Conservation (phyloP, 805 yeast species). For the Teunomyces panamensis region DNA sequence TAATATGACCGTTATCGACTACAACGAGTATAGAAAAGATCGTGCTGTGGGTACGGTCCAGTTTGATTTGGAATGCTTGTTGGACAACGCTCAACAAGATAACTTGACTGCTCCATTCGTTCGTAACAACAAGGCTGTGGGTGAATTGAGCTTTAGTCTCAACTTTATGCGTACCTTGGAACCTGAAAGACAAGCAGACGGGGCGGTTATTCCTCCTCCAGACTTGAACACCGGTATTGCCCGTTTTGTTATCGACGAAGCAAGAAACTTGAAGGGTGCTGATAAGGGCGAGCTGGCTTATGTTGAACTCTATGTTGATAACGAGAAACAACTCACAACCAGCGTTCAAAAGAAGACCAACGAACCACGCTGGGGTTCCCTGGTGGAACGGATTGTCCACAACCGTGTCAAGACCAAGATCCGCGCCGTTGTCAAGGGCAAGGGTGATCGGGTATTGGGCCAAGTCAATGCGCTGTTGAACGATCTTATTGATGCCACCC, state of each 20-base stretch:
- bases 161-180: constrained; percentile 74
- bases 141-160: constrained; percentile 66
- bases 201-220: constrained; percentile 81
- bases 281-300: constrained; percentile 56
- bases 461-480: constrained; percentile 56
- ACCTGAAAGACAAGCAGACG: constrained; percentile 65
- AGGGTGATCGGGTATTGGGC: constrained; percentile 55
- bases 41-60: constrained; percentile 74
- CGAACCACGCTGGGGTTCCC: constrained; percentile 63
- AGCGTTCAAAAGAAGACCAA: constrained; percentile 56
- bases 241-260: constrained; percentile 61
- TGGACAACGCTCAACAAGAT: constrained; percentile 49
- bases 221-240: constrained; percentile 93
- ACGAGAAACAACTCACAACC: constrained; percentile 58
- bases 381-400: constrained; percentile 64
- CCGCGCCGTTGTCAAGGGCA: constrained; percentile 61
- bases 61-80: constrained; percentile 65
- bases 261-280: constrained; percentile 48
- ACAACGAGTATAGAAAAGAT: constrained; percentile 77
- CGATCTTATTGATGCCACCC: constrained; percentile 73
- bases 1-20: constrained; percentile 67
- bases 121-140: constrained; percentile 82
- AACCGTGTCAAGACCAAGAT: constrained; percentile 72
- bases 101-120: constrained; percentile 56
- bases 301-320: constrained; percentile 69